phyloP scores from a whole-genome alignment of 169 alveolate species.

The Cryptosporidium parvum region DNA sequence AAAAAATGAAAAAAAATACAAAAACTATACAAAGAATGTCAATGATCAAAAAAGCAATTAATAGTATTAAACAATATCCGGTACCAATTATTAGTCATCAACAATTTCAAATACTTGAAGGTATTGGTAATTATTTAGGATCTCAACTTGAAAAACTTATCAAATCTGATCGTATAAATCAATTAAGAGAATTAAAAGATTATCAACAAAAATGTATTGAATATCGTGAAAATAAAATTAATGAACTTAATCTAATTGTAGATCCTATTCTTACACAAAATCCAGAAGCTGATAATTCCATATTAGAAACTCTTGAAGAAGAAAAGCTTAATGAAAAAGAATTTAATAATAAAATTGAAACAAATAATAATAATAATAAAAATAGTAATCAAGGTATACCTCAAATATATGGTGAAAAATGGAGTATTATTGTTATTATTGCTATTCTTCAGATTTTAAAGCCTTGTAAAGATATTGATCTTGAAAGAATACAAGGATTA shows the following conservation, averaged over 20 bases:
- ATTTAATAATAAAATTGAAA: neutral
- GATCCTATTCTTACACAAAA: slow-evolving; percentile 20
- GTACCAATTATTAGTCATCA: slow-evolving; percentile 34
- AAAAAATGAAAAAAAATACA: slow-evolving; percentile 27
- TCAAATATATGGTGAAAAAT: slow-evolving; percentile 45
- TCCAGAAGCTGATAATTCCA: slow-evolving; percentile 34
- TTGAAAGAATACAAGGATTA: slow-evolving; percentile 8
- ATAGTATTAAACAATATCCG: slow-evolving; percentile 61
- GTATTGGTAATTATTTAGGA: slow-evolving; percentile 61
- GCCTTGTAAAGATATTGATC: neutral
- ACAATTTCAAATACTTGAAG: slow-evolving; percentile 58
- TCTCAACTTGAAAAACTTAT: slow-evolving; percentile 35
- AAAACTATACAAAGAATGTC: slow-evolving; percentile 60
- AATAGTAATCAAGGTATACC: neutral
- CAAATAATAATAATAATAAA: neutral
- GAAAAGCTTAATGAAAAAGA: neutral
- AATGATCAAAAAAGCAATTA: slow-evolving; percentile 58
- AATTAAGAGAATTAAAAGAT: slow-evolving; percentile 10
- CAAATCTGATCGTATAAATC: neutral
- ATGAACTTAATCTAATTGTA: slow-evolving; percentile 23
- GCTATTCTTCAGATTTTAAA: slow-evolving; percentile 11
- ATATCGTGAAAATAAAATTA: slow-evolving; percentile 22
- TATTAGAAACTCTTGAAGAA: neutral
- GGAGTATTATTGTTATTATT: slow-evolving; percentile 41
- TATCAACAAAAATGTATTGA: slow-evolving; percentile 13